phyloP scores from a whole-genome alignment of 345 rosid genomes.

The Hibiscus tridactylites region DNA sequence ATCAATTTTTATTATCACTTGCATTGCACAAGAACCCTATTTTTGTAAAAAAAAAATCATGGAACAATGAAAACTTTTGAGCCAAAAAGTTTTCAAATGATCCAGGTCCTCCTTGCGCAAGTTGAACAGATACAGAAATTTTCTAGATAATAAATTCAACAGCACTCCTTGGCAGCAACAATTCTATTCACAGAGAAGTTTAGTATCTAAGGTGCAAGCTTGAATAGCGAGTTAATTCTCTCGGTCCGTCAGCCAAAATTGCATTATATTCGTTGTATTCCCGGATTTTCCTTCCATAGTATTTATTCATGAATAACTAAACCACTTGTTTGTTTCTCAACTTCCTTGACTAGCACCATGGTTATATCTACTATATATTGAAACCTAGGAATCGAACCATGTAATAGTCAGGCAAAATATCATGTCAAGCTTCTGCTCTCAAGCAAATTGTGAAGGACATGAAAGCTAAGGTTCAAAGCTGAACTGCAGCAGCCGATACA shows the following conservation, averaged over 20 bases:
- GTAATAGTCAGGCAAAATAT: neutral
- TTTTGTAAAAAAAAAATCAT: no score
- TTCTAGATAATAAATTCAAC: no score
- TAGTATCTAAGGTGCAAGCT: neutral
- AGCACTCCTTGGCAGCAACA: no score
- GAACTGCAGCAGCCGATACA: neutral
- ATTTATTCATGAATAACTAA: neutral
- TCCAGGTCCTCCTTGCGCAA: no score
- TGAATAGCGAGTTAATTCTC: neutral
- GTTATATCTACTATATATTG: neutral
- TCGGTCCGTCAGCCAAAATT: neutral
- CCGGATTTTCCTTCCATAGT: neutral
- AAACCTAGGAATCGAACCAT: neutral
- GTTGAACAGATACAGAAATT: no score
- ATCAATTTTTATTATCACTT: slow-evolving; percentile 5
- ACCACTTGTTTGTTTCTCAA: neutral
- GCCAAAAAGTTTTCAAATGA: no score
- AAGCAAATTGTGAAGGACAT: neutral
- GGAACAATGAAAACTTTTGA: no score
- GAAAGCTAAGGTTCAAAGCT: neutral
- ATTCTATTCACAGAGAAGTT: neutral
- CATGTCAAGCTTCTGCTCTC: neutral
- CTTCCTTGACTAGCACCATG: neutral
- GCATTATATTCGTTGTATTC: neutral
- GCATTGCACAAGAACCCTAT: neutral